phyloP scores from a whole-genome alignment of 2,329 filamentous ascomycete genomes.

The Colletotrichum sidae region DNA sequence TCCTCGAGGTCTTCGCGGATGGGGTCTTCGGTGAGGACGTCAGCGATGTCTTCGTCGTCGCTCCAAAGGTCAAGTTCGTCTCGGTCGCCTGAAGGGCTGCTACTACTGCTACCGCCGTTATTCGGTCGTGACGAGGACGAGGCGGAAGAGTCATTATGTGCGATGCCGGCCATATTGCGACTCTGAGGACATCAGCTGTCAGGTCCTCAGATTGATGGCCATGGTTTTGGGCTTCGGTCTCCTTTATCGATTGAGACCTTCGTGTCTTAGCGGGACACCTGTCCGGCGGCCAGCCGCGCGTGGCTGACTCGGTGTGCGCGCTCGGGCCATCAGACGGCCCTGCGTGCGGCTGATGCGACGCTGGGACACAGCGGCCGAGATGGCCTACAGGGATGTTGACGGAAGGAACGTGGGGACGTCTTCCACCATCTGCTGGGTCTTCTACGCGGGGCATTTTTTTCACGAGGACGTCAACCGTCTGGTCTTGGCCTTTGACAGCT shows the following conservation, averaged over 20 bases:
- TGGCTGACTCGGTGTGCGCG: constrained; percentile 29
- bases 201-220: constrained; percentile 35
- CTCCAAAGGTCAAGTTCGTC: constrained; percentile 60
- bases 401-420: constrained; percentile 14
- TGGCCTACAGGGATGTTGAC: constrained; percentile 22
- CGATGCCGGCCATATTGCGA: constrained; percentile 55
- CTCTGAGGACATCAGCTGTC: constrained; percentile 37
- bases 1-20: constrained; percentile 61
- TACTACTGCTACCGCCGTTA: constrained; percentile 36
- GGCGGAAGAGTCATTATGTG: constrained; percentile 48
- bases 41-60: constrained; percentile 52
- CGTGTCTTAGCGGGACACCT: constrained; percentile 14
- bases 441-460: constrained; percentile 35
- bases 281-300: constrained; percentile 28
- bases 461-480: constrained; percentile 20
- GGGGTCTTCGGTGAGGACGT: constrained; percentile 67
- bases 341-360: constrained; percentile 31
- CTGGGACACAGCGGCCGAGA: constrained; percentile 15
- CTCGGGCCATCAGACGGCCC: constrained; percentile 17
- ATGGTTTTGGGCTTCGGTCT: constrained; percentile 48
- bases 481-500: constrained; percentile 15
- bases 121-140: constrained; percentile 48
- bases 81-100: constrained; percentile 50
- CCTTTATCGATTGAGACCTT: constrained; percentile 2
- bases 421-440: constrained; percentile 29